phyloP scores from a whole-genome alignment of 2,329 filamentous ascomycete species.

The Calcarisporium arbuscula region DNA sequence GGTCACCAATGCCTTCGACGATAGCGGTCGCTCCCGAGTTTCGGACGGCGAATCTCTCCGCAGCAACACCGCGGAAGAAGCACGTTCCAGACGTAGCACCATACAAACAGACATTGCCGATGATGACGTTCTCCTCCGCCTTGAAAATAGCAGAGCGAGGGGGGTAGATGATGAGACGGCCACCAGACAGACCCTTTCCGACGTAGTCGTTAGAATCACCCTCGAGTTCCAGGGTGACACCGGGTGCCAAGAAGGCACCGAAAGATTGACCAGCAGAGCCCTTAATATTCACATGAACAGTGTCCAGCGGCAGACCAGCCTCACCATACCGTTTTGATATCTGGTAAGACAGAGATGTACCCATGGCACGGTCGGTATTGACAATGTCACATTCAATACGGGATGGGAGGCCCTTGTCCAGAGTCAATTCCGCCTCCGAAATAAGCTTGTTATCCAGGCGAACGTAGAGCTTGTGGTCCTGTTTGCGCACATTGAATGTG shows the following conservation, averaged over 20 bases:
- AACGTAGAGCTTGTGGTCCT: conserved; percentile 89
- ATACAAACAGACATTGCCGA: conserved; percentile 93
- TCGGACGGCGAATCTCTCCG: conserved; percentile 91
- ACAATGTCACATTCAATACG: conserved; percentile 93
- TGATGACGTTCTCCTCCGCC: conserved; percentile 89
- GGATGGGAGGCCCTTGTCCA: conserved; percentile 89
- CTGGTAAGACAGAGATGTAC: conserved; percentile 91
- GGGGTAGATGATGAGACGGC: conserved; percentile 88
- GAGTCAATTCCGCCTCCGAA: conserved; percentile 85
- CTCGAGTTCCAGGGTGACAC: conserved; percentile 90
- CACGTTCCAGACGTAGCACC: conserved; percentile 85
- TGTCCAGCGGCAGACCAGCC: conserved; percentile 82
- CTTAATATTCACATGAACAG: conserved; percentile 93
- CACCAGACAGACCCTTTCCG: conserved; percentile 90
- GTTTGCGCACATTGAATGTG: conserved; percentile 96
- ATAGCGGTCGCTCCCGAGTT: conserved; percentile 96
- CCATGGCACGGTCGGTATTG: conserved; percentile 92
- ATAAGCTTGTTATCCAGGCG: conserved; percentile 97
- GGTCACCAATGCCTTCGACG: conserved; percentile 92
- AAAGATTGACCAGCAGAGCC: conserved; percentile 96
- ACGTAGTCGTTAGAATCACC: conserved; percentile 97
- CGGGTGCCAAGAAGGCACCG: conserved; percentile 86
- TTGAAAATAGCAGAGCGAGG: conserved; percentile 87
- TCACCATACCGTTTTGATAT: conserved; percentile 91
- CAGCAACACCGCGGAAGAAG: conserved; percentile 95